Evolutionary conservation across 169 alveolate species (phyloP), one percentile per base, ranked within the genome.

Genomic region (Cryptosporidium parvum): DNA sequence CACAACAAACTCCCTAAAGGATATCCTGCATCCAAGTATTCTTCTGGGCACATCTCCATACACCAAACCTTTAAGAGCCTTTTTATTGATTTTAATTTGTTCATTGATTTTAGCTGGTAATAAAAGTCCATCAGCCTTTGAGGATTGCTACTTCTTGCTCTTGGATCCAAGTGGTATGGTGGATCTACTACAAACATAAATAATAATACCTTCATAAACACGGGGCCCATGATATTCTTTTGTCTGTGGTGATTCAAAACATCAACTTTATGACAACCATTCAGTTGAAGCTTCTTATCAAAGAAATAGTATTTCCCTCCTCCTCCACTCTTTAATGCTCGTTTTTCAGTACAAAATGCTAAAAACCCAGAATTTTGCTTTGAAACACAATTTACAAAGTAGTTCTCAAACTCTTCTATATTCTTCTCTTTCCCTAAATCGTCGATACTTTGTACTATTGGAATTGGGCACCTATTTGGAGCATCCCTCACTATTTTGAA

Each of bases 291-390:
- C 59, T 80, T 80, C 33, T 67, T 80, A 44, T 80, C 75, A 65
- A 80, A 80, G 53, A 80, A 80, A 42, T 80, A 80, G 42, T 80
- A 80, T 45, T 80, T 80, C 1, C 89, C 89, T 65, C 89, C 89
- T 44, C 89, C 89, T n/a, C 89, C 89, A 80, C 89, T 80, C 56
- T 80, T 80, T 39, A 80, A 23, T 39, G 89, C 89, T 35, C 89
- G 44, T 51, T 65, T 80, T 62, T 80, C 89, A 21, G 89, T 80
- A 48, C 89, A 80, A 80, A 80, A 80, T 48, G 89, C 75, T 29
- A 80, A 42, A 65, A 80, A 80, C 14, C 89, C 89, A 9, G 75
- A 62, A 65, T 80, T 80, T 53, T 80, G 89, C 51, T 80, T 80
- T 3, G 89, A 61, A 29, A 51, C 48, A 80, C 89, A 80, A 37